phyloP scores from a whole-genome alignment of 306 rosid genomes.

The Vigna unguiculata region DNA sequence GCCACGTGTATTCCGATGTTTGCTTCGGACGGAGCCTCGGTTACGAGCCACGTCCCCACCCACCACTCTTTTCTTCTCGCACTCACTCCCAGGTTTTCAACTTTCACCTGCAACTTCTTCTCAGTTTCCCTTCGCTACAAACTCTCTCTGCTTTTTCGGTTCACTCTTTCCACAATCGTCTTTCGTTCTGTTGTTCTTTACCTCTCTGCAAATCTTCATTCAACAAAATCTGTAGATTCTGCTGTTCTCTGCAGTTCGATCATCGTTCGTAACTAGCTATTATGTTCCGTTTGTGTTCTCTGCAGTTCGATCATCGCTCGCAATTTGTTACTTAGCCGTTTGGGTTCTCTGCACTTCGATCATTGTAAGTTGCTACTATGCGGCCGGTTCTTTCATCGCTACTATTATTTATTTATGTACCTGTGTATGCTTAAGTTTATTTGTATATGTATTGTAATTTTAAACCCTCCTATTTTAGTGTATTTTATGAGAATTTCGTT shows the following conservation, averaged over 20 bases:
- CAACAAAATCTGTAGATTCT: conserved; percentile 12
- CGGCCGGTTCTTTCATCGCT: neutral
- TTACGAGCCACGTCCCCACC: conserved; percentile 40
- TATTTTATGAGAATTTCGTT: neutral
- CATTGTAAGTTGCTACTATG: neutral
- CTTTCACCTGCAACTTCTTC: conserved; percentile 1
- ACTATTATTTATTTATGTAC: neutral
- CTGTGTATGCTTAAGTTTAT: no score
- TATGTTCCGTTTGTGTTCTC: neutral
- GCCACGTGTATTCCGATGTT: conserved; percentile 55
- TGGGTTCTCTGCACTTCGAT: conserved; percentile 30
- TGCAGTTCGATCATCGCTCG: conserved; percentile 27
- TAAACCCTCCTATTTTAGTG: neutral
- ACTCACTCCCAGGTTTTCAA: conserved; percentile 40
- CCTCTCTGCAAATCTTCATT: neutral
- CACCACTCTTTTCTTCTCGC: conserved; percentile 35
- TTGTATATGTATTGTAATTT: neutral
- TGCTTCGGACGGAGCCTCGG: conserved; percentile 55
- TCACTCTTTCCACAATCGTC: neutral
- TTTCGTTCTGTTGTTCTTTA: neutral
- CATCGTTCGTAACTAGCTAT: neutral
- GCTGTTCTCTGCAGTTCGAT: conserved; percentile 29
- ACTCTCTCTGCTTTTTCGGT: neutral
- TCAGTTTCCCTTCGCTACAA: neutral
- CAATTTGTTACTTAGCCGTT: neutral